phyloP scores from a whole-genome alignment of 805 yeast genomes.

The Starmerella sp. region DNA sequence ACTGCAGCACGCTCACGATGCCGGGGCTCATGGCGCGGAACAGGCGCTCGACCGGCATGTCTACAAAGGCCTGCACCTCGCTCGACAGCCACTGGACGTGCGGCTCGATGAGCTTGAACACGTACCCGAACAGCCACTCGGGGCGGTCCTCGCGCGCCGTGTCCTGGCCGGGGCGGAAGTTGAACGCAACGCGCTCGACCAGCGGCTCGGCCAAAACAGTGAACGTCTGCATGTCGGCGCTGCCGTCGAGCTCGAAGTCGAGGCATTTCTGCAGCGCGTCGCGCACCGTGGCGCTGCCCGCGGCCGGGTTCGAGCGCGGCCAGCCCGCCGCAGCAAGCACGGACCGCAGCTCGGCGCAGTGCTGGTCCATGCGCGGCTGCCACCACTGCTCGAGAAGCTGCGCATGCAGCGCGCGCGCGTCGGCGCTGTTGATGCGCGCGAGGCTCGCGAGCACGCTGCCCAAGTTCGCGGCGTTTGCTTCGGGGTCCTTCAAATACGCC shows the following conservation, averaged over 20 bases:
- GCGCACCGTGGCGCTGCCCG: neutral
- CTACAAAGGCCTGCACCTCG: slow-evolving; percentile 20
- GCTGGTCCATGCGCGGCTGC: slow-evolving; percentile 4
- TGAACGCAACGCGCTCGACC: slow-evolving; percentile 43
- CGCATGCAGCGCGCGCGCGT: neutral
- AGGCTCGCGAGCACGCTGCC: neutral
- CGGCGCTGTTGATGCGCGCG: neutral
- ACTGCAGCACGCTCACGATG: slow-evolving; percentile 9
- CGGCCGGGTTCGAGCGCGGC: slow-evolving; percentile 18
- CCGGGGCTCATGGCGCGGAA: slow-evolving; percentile 39
- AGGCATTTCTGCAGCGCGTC: neutral
- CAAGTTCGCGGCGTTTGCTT: neutral
- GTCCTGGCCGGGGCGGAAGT: slow-evolving; percentile 42
- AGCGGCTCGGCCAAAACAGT: slow-evolving; percentile 38
- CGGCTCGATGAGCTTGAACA: slow-evolving; percentile 29
- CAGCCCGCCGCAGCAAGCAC: slow-evolving; percentile 12
- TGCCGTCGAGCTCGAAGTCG: neutral
- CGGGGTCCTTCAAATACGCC: neutral
- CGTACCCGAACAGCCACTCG: slow-evolving; percentile 53
- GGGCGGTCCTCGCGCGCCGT: slow-evolving; percentile 60
- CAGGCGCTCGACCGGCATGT: slow-evolving; percentile 32
- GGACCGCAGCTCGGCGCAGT: neutral
- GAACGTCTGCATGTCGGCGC: slow-evolving; percentile 31
- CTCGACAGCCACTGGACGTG: slow-evolving; percentile 24
- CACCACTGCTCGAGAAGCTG: slow-evolving; percentile 3